phyloP scores from a whole-genome alignment of 208 protist genomes.

The Trypanosoma platydactyli region DNA sequence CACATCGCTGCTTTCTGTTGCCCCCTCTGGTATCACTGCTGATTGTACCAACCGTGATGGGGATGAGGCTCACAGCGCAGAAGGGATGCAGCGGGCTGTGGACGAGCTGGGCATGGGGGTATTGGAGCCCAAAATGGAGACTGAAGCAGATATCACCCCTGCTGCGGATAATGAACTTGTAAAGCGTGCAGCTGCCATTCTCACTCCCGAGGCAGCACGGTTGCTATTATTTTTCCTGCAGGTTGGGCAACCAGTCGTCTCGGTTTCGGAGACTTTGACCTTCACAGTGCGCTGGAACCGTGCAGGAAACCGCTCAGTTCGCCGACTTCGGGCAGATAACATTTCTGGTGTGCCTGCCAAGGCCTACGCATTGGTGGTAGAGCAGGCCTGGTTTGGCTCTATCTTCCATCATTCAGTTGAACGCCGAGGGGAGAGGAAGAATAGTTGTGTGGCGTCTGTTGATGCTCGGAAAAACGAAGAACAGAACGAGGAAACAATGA shows the following conservation, averaged over 20 bases:
- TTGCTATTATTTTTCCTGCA: slow-evolving; percentile 57
- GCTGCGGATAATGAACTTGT: slow-evolving; percentile 9
- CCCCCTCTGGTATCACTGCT: too few species aligned
- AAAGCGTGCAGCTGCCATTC: slow-evolving; percentile 35
- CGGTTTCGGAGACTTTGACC: slow-evolving; percentile 39
- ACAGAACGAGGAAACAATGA: not conserved
- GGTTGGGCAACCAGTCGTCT: slow-evolving; percentile 28
- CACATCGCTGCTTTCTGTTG: too few species aligned
- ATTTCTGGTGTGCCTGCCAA: slow-evolving; percentile 45
- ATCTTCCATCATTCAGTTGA: slow-evolving; percentile 44
- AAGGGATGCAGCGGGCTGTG: not conserved
- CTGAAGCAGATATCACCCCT: slow-evolving; percentile 29
- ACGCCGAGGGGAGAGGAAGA: slow-evolving; percentile 2
- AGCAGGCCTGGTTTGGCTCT: slow-evolving; percentile 72
- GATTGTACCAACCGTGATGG: not conserved
- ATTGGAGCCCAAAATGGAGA: slow-evolving; percentile 10
- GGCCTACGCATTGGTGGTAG: slow-evolving; percentile 48
- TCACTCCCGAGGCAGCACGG: slow-evolving; percentile 42
- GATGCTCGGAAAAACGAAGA: slow-evolving; percentile 1
- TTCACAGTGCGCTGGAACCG: slow-evolving; percentile 68
- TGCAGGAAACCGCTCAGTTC: slow-evolving; percentile 30
- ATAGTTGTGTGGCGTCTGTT: not conserved
- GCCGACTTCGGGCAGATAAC: slow-evolving; percentile 68
- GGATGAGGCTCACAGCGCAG: not conserved
- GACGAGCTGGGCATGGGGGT: not conserved